These are phyloP conservation scores for Orychophragmus violaceus DNA, from an alignment of 345 rosid genomes.

Conservation along the genomic window DNA sequence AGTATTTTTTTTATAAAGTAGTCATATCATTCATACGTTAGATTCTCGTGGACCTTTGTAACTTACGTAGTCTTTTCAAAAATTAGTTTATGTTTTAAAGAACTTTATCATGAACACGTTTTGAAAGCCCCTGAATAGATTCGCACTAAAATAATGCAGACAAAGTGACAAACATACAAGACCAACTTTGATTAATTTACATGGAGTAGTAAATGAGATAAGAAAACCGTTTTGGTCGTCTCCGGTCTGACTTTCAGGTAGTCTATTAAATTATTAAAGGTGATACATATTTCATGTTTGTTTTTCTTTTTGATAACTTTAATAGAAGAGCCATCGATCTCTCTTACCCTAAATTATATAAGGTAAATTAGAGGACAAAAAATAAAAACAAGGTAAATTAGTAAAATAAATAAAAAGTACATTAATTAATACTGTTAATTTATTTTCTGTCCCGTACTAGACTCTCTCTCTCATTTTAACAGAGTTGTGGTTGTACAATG, in stretches of 20 bases:
- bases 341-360: neutral
- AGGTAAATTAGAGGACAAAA: neutral
- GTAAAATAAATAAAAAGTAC: neutral
- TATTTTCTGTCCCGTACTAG: neutral
- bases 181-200: neutral
- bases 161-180: neutral
- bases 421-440: neutral
- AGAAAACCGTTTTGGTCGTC: slow-evolving; percentile 6
- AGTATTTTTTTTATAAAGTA: neutral
- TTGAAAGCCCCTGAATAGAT: neutral
- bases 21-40: neutral
- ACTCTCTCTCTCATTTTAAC: slow-evolving; percentile 6
- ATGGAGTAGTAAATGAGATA: neutral
- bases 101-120: neutral
- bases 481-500: slow-evolving; percentile 11
- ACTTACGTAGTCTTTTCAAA: neutral
- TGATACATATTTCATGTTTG: neutral
- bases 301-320: neutral
- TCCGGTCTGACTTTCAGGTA: slow-evolving; percentile 10
- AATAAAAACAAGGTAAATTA: neutral
- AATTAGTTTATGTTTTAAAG: neutral
- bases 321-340: neutral
- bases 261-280: neutral
- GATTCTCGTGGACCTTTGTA: neutral
- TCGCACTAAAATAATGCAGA: neutral